Conservation (phyloP, 768 basidiomycete genomes). For the Ramaria sp. region DNA sequence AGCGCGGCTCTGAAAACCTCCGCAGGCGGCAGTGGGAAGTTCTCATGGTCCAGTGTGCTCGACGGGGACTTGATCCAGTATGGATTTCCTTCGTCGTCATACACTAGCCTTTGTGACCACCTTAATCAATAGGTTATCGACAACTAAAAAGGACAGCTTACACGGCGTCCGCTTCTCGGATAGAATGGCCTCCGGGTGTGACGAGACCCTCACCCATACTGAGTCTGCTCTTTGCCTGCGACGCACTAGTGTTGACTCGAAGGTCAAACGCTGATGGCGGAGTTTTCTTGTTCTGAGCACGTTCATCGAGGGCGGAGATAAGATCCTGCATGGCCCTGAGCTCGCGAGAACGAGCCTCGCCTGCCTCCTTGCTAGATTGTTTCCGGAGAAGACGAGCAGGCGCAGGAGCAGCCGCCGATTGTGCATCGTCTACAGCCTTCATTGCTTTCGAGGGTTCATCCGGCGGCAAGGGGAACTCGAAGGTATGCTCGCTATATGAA, state of each 20-base stretch:
- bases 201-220: slow-evolving; percentile 1
- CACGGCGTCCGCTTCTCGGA: neutral
- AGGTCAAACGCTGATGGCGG: neutral
- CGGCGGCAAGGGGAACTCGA: neutral
- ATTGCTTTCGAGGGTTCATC: neutral
- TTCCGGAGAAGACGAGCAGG: neutral
- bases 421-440: neutral
- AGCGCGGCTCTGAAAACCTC: neutral
- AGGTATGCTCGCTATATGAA: neutral
- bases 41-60: neutral
- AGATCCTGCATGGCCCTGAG: neutral
- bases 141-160: neutral
- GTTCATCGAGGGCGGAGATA: neutral
- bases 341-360: neutral
- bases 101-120: no score
- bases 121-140: no score
- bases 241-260: neutral
- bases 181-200: neutral
- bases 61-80: neutral
- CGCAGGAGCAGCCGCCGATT: neutral
- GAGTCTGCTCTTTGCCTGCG: neutral
- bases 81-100: neutral
- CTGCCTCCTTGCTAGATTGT: neutral
- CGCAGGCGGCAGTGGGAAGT: neutral
- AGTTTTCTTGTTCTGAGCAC: neutral